phyloP scores from a whole-genome alignment of 345 rosid species.

The Gossypium australe region DNA sequence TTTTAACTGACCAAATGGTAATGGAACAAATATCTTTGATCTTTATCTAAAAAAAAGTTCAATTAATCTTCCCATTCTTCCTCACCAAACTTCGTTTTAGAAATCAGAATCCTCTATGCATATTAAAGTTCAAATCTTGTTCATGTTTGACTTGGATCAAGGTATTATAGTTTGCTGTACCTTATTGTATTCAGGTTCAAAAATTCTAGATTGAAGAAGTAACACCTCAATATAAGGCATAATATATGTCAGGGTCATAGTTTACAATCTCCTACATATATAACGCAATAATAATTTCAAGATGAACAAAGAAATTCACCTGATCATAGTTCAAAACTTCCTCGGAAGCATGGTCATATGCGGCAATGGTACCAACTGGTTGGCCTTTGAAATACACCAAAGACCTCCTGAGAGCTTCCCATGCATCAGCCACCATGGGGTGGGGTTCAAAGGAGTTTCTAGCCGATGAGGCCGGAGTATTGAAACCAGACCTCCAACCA shows the following conservation, averaged over 20 bases:
- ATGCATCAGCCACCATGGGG: constrained; percentile 94
- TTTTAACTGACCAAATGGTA: background rate
- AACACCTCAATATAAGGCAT: background rate
- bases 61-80: background rate
- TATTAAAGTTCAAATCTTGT: background rate
- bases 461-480: constrained; percentile 72
- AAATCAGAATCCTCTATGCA: background rate
- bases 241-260: background rate
- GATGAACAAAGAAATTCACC: constrained; percentile 31
- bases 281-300: background rate
- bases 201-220: background rate
- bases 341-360: constrained; percentile 42
- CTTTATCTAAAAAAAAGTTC: background rate
- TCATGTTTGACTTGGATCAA: background rate
- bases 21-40: background rate
- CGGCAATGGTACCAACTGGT: constrained; percentile 90
- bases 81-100: background rate
- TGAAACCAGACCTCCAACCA: constrained; percentile 61
- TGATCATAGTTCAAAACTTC: constrained; percentile 97
- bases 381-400: constrained; percentile 73
- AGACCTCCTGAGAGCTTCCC: constrained; percentile 85
- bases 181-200: background rate
- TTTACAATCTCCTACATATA: background rate
- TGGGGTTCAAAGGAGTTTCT: constrained; percentile 94
- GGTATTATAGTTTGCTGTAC: background rate